A percentile compares a stretch with the other conserved stretches of the same genome.
These are phyloP conservation scores for Fragilariopsis cylindrus DNA, from an alignment of 108 stramenopile species.

Conservation along the genomic window DNA sequence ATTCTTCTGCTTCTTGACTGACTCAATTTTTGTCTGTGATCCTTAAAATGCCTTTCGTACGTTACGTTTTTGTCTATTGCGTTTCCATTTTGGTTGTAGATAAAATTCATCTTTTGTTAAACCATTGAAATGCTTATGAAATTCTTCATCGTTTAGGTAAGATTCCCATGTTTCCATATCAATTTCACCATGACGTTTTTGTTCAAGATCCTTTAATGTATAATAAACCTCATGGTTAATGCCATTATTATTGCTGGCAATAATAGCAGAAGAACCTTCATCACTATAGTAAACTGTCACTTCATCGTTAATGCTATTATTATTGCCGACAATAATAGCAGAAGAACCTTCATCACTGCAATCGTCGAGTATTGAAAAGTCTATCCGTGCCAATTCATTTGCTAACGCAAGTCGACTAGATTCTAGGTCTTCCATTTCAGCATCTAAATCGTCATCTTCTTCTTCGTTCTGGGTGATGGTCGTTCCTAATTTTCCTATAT, in stretches of 20 bases:
- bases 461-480: constrained; percentile 15
- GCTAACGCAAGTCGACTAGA: constrained; percentile 18
- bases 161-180: constrained; percentile 29
- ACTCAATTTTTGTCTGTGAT: neutral
- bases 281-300: too few species aligned
- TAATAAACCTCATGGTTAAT: too few species aligned
- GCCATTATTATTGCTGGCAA: too few species aligned
- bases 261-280: too few species aligned
- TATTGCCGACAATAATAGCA: too few species aligned
- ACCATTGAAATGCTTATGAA: constrained; percentile 20
- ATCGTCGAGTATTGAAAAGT: constrained; percentile 22
- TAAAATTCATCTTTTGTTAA: constrained; percentile 39
- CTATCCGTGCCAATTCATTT: constrained; percentile 28
- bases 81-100: constrained; percentile 38
- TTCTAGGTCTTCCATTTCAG: constrained; percentile 35
- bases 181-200: neutral
- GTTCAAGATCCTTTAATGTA: too few species aligned
- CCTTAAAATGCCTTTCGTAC: constrained; percentile 1
- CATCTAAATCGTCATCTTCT: constrained; percentile 35
- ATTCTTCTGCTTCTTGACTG: too few species aligned
- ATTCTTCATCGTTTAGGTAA: constrained; percentile 31
- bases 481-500: constrained; percentile 20
- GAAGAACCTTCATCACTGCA: too few species aligned
- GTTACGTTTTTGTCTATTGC: constrained; percentile 1
- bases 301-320: too few species aligned